These are phyloP conservation scores for Dryadomyces quercivorus DNA, from an alignment of 2,329 filamentous ascomycete genomes.

Conservation along the genomic window DNA sequence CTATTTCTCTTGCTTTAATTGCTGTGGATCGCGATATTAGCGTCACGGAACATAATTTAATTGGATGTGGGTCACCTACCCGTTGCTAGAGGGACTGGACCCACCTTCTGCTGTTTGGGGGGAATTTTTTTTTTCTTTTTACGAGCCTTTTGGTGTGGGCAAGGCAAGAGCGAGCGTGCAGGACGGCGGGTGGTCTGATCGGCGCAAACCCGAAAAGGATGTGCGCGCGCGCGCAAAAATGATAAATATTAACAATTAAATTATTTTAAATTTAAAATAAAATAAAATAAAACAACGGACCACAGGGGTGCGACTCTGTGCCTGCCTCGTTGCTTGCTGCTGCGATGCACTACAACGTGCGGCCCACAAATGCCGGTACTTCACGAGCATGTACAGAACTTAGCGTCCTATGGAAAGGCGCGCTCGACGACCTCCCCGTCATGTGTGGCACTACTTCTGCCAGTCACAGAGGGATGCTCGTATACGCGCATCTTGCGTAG, in stretches of 20 bases:
- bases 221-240: too few species aligned
- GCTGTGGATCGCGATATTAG: slow-evolving; percentile 13
- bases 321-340: background rate
- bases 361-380: background rate
- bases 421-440: too few species aligned
- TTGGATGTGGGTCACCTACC: slow-evolving; percentile 7
- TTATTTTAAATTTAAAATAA: too few species aligned
- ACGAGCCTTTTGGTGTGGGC: background rate
- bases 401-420: too few species aligned
- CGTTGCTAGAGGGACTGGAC: slow-evolving; percentile 3
- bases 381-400: background rate
- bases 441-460: too few species aligned
- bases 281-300: too few species aligned
- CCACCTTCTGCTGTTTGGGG: too few species aligned
- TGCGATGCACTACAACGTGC: too few species aligned
- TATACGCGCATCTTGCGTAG: too few species aligned
- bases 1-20: slow-evolving; percentile 11
- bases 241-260: too few species aligned
- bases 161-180: background rate
- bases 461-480: too few species aligned
- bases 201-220: background rate
- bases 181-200: background rate
- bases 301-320: background rate
- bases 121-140: background rate
- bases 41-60: slow-evolving; percentile 13